Evolutionary conservation across 148 eudicot species (phyloP).

Genomic region (Salicornia ramosissima): DNA sequence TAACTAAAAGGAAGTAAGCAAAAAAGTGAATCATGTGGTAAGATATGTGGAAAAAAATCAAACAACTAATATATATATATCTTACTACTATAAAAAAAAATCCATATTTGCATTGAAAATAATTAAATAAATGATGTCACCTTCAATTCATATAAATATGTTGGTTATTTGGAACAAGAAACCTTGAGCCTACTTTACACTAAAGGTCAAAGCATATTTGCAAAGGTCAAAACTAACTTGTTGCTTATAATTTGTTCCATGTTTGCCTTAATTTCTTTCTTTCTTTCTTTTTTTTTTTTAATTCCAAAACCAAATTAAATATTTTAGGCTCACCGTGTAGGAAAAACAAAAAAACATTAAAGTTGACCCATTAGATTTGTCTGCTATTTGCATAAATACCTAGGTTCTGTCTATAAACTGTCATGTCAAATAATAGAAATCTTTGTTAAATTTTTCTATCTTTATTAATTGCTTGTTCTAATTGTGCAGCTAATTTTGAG

Average conservation of each 20-base stretch:
- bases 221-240: conserved; percentile 28
- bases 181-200: conserved; percentile 32
- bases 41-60: conserved; percentile 18
- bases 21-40: conserved; percentile 22
- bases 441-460: not conserved
- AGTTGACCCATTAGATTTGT: conserved; percentile 17
- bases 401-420: conserved; percentile 4
- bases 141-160: not conserved
- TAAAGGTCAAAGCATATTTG: conserved; percentile 19
- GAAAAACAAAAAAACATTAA: not conserved
- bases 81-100: conserved; percentile 20
- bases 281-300: not conserved
- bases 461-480: too few species aligned
- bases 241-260: conserved; percentile 22
- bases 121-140: conserved; percentile 16
- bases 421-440: not conserved
- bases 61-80: conserved; percentile 21
- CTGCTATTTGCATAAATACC: conserved; percentile 12
- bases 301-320: too few species aligned
- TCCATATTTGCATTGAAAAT: conserved; percentile 12
- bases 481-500: not conserved
- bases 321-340: conserved; percentile 5
- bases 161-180: conserved; percentile 23
- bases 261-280: not conserved
- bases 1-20: not conserved